phyloP scores from a whole-genome alignment of 306 rosid species.

The Vigna trinervia region DNA sequence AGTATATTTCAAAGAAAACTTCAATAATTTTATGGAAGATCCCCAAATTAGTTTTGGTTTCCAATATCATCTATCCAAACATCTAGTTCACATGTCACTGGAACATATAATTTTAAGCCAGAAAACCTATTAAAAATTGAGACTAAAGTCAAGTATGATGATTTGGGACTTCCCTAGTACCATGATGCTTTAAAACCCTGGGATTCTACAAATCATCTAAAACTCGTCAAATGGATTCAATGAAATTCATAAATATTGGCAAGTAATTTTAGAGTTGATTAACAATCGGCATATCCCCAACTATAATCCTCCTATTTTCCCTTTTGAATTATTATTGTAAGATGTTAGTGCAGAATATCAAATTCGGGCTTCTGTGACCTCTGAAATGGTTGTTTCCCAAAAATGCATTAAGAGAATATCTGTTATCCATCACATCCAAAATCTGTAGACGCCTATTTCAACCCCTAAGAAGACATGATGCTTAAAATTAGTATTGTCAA shows the following conservation, averaged over 20 bases:
- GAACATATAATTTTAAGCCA: not conserved
- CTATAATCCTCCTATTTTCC: constrained; percentile 8
- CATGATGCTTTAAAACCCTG: not conserved
- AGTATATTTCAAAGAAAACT: constrained; percentile 46
- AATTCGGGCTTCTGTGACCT: not conserved
- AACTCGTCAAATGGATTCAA: not conserved
- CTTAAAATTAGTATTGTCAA: too few relatives aligned
- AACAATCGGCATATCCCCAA: not conserved
- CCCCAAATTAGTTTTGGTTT: constrained; percentile 37
- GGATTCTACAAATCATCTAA: not conserved
- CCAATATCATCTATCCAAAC: constrained; percentile 26
- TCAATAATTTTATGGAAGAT: constrained; percentile 39
- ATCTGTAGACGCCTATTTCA: not conserved
- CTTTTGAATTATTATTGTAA: not conserved
- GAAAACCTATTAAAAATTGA: not conserved
- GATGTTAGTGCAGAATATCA: not conserved
- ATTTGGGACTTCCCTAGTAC: not conserved
- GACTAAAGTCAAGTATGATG: not conserved
- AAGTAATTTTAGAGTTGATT: not conserved
- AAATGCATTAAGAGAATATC: not conserved
- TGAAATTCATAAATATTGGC: not conserved
- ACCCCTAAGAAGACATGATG: too few relatives aligned
- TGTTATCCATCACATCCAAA: not conserved
- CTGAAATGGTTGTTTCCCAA: not conserved
- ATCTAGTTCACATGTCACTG: constrained; percentile 1